These are phyloP conservation scores for Pseudocercospora fijiensis DNA, from an alignment of 2,329 filamentous ascomycete genomes.

Conservation along the genomic window DNA sequence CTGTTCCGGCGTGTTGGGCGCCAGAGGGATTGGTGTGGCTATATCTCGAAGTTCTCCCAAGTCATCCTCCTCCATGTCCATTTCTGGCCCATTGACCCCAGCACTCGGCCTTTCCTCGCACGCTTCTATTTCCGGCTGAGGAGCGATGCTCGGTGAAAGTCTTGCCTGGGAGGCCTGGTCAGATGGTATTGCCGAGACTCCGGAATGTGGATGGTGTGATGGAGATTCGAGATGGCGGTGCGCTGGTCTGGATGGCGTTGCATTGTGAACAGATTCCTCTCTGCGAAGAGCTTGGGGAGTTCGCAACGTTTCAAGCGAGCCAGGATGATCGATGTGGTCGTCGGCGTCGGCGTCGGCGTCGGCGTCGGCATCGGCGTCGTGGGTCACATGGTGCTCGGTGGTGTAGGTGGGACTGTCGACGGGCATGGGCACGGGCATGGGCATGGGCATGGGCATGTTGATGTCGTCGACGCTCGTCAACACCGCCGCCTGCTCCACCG, in stretches of 20 bases:
- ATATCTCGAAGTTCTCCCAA: constrained; percentile 26
- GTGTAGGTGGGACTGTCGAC: constrained; percentile 23
- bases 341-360: constrained; percentile 28
- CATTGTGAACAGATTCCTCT: constrained; percentile 1
- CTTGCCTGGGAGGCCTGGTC: constrained; percentile 8
- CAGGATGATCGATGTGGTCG: constrained; percentile 10
- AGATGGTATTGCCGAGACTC: constrained; percentile 26
- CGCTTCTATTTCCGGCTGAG: constrained; percentile 10
- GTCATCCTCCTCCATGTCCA: constrained; percentile 16
- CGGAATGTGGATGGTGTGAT: constrained; percentile 15
- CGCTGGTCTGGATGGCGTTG: constrained; percentile 7
- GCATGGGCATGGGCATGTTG: constrained; percentile 14
- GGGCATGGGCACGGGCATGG: too few relatives aligned
- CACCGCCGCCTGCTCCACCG: constrained; percentile 26
- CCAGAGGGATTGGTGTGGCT: constrained; percentile 29
- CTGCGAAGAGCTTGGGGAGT: constrained; percentile 6
- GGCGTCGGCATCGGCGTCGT: constrained; percentile 29
- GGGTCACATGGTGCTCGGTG: constrained; percentile 27
- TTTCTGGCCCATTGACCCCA: constrained; percentile 9
- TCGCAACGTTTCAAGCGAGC: constrained; percentile 3
- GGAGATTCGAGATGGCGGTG: constrained; percentile 7
- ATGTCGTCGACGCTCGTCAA: constrained; percentile 27
- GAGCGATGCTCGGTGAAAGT: constrained; percentile 1
- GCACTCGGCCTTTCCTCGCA: constrained; percentile 3
- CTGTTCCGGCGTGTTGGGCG: constrained; percentile 15